Percentiles rank a stretch among this genome's conserved stretches.
These are phyloP conservation scores for Aspergillus bertholletiae DNA, from an alignment of 495 filamentous ascomycete genomes.

Conservation along the genomic window DNA sequence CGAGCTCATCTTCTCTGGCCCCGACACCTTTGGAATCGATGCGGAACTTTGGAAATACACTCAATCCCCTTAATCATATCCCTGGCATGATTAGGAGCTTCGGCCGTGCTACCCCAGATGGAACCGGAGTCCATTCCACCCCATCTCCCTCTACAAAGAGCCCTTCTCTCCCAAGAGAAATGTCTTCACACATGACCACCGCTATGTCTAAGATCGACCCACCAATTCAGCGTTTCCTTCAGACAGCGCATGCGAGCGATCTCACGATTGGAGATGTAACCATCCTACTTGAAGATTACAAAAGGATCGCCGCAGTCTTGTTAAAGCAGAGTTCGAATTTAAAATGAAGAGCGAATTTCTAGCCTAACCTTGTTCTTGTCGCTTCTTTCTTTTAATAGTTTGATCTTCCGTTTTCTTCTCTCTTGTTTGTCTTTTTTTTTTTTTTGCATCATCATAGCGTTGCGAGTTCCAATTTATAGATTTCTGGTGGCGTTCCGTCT, in stretches of 20 bases:
- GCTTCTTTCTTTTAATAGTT: not conserved
- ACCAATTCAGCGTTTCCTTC: slow-evolving; percentile 78
- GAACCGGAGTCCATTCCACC: slow-evolving; percentile 19
- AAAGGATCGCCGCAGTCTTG: slow-evolving; percentile 59
- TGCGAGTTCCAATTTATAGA: not conserved
- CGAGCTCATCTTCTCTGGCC: slow-evolving; percentile 25
- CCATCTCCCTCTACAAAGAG: slow-evolving; percentile 27
- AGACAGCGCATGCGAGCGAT: slow-evolving; percentile 71
- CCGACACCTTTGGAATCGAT: slow-evolving; percentile 71
- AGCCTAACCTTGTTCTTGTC: not conserved
- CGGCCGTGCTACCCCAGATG: slow-evolving; percentile 53
- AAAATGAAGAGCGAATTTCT: slow-evolving; percentile 3
- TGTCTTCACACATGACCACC: slow-evolving; percentile 14
- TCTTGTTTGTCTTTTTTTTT: not conserved
- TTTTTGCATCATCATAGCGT: not conserved
- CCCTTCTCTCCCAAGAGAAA: slow-evolving; percentile 22
- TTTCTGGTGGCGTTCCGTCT: slow-evolving; percentile 17
- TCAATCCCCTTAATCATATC: slow-evolving; percentile 82
- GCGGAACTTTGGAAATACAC: slow-evolving; percentile 74
- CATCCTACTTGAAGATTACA: slow-evolving; percentile 82
- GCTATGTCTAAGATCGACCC: slow-evolving; percentile 54
- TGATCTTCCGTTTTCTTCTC: not conserved
- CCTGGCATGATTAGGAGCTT: slow-evolving; percentile 73
- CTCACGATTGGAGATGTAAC: slow-evolving; percentile 78
- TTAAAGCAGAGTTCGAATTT: slow-evolving; percentile 32